Percentiles rank a stretch among this genome's conserved stretches.
phyloP scores from a whole-genome alignment of 2,329 filamentous ascomycete genomes.

The Fusarium compactum region DNA sequence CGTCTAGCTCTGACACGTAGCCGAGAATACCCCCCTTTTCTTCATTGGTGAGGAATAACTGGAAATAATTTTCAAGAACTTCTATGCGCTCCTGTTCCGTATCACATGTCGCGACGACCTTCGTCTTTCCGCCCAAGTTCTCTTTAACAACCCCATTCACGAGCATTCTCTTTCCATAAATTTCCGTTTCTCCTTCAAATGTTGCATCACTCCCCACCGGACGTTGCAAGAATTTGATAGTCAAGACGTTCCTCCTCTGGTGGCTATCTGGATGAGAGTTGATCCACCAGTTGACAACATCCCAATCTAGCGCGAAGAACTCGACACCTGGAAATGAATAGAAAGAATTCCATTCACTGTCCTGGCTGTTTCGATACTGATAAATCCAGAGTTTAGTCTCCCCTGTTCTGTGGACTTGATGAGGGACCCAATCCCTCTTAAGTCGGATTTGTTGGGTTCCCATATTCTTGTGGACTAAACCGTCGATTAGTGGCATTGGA shows the following conservation, averaged over 20 bases:
- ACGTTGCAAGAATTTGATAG: constrained; percentile 64
- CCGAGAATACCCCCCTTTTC: too few species aligned
- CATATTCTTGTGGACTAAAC: constrained; percentile 59
- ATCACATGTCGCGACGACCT: too few species aligned
- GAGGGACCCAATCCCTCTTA: constrained; percentile 60
- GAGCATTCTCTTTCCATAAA: constrained; percentile 45
- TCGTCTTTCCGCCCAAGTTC: constrained; percentile 14
- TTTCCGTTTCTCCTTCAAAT: constrained; percentile 42
- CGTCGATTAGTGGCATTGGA: constrained; percentile 65
- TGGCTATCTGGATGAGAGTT: constrained; percentile 62
- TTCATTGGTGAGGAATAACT: too few species aligned
- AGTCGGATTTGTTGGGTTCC: constrained; percentile 68
- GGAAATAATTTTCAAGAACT: too few species aligned
- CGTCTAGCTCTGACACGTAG: too few species aligned
- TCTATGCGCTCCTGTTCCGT: too few species aligned
- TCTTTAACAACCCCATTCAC: constrained; percentile 41
- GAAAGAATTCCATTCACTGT: constrained; percentile 67
- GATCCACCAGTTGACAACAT: constrained; percentile 68
- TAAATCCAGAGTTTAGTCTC: constrained; percentile 71
- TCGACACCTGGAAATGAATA: constrained; percentile 76
- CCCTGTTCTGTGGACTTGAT: constrained; percentile 50
- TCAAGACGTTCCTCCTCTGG: constrained; percentile 66
- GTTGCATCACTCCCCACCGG: constrained; percentile 52
- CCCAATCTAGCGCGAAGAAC: constrained; percentile 65
- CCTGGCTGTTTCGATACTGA: constrained; percentile 64